A percentile compares a stretch with the other conserved stretches of the same genome.
phyloP scores from a whole-genome alignment of 108 stramenopile genomes.

The Epithemia pelagica region DNA sequence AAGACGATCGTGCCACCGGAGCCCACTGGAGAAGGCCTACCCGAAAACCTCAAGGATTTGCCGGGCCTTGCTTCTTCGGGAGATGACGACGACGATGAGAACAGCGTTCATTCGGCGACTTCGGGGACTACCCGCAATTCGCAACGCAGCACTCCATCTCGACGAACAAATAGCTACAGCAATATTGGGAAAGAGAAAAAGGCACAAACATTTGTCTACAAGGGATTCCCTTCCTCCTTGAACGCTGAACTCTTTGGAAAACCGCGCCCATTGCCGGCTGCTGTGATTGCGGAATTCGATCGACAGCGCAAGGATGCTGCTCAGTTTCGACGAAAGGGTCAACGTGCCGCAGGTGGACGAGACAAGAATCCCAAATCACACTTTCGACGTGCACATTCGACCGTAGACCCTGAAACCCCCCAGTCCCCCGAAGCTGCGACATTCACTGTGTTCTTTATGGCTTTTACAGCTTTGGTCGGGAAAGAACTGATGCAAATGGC shows the following conservation, averaged over 20 bases:
- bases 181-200: slow-evolving; percentile 32
- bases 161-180: background rate
- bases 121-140: slow-evolving; percentile 28
- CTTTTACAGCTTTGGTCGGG: slow-evolving; percentile 68
- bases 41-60: slow-evolving; percentile 9
- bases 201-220: slow-evolving; percentile 45
- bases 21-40: slow-evolving; percentile 54
- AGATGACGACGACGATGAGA: slow-evolving; percentile 35
- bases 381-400: slow-evolving; percentile 31
- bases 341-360: background rate
- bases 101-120: slow-evolving; percentile 34
- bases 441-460: slow-evolving; percentile 82
- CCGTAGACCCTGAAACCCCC: slow-evolving; percentile 25
- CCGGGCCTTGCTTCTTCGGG: slow-evolving; percentile 4
- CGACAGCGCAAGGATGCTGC: slow-evolving; percentile 78
- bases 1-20: slow-evolving; percentile 86
- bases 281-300: slow-evolving; percentile 79
- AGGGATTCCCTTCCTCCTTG: slow-evolving; percentile 63
- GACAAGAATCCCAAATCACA: slow-evolving; percentile 25
- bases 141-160: slow-evolving; percentile 11
- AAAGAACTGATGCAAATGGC: slow-evolving; percentile 68
- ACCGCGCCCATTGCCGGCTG: slow-evolving; percentile 72
- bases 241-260: slow-evolving; percentile 58
- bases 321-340: slow-evolving; percentile 50
- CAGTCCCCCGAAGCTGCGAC: slow-evolving; percentile 63